Evolutionary conservation across 2,329 filamentous ascomycete genomes (phyloP), one percentile per base, ranked within the genome.

Genomic region (Alternaria sp.): DNA sequence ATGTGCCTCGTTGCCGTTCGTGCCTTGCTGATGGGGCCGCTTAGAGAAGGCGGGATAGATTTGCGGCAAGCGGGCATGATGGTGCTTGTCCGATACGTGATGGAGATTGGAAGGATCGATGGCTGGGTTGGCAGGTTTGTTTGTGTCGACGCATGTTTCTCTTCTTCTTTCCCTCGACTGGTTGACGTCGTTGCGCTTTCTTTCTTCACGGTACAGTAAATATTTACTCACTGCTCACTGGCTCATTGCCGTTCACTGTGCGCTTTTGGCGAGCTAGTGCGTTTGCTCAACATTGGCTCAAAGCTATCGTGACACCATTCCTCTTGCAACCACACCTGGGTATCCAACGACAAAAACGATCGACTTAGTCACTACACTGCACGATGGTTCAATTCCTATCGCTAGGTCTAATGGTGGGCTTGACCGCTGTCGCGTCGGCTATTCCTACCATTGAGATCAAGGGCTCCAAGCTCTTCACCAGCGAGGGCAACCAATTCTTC

Each of bases 391-490:
- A 42, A 31, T 49, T 54, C 13, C 52, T 56, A 3, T 54, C 60
- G 53, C 54, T 66, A 21, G 33, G 51, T 21, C 59, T 71, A 11
- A 49, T 74, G 17, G 73, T 70, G 4, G 66, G 66, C 58, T 51
- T 73, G 48, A 68, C 72, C 48, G 68, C 70, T 56, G 81, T 79
- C 54, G 70, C 75, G 66, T 55, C 44, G 21, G 81, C 84, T 29
- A 79, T 87, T 46, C 79, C 84, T 34, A 84, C 84, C 54, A 85
- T 89, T 62, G 80, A 81, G n/a, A 79, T 80, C 40, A 85, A 89
- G 53, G 92, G 92, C 50, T 88, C 89, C 80, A 96, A 96, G 79
- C 92, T 96, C 82, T 96, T 96, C 81, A 88, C 87, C 67, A 86
- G 86, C 70, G 86, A 93, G 75, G 92, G 92, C 64, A 83, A 88